Percentiles rank a stretch among this genome's conserved stretches.
These are phyloP conservation scores for Vaccinium corymbosum DNA, from an alignment of 148 eudicot species.

Conservation along the genomic window DNA sequence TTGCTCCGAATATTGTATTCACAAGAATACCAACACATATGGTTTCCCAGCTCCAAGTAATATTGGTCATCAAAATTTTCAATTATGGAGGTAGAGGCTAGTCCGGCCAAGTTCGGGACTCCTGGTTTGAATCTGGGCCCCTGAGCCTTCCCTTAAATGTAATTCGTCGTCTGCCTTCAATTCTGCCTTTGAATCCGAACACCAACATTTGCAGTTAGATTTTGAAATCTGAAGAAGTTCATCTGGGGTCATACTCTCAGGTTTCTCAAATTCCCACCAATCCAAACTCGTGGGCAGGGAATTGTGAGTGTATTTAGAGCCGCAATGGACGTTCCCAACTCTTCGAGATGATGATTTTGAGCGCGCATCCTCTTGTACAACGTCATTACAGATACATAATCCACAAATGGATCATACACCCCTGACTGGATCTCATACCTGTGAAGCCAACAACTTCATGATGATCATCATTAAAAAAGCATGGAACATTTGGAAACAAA, in stretches of 20 bases:
- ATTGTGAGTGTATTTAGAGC: slow-evolving; percentile 15
- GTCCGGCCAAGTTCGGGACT: neutral
- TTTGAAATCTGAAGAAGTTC: slow-evolving; percentile 58
- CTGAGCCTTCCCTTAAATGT: neutral
- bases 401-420: slow-evolving; percentile 60
- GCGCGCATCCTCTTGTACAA: slow-evolving; percentile 66
- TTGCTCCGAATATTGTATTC: neutral
- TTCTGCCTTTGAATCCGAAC: slow-evolving; percentile 44
- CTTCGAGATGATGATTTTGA: slow-evolving; percentile 39
- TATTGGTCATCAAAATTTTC: slow-evolving; percentile 4
- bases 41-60: neutral
- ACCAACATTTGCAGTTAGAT: slow-evolving; percentile 66
- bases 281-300: slow-evolving; percentile 25
- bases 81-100: neutral
- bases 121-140: neutral
- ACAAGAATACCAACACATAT: neutral
- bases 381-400: slow-evolving; percentile 65
- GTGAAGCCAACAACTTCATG: slow-evolving; percentile 15
- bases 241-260: slow-evolving; percentile 61
- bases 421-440: slow-evolving; percentile 68
- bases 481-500: slow-evolving; percentile 1
- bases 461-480: neutral
- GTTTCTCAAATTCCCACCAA: slow-evolving; percentile 35
- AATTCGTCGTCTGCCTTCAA: neutral
- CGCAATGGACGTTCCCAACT: slow-evolving; percentile 1